Base-by-base conservation (phyloP, 108 stramenopile genomes). In the Skeletonema grethae region DNA sequence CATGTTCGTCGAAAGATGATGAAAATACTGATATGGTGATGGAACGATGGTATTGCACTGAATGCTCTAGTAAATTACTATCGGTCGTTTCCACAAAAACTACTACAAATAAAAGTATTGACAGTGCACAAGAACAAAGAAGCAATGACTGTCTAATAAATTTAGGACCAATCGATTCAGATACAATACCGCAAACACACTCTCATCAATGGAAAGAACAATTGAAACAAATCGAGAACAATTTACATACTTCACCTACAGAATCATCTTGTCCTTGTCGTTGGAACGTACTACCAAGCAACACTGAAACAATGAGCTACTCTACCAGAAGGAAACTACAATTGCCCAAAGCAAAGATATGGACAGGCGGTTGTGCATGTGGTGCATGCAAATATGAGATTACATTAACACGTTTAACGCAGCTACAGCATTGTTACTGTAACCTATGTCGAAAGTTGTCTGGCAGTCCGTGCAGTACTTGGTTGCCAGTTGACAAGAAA, bases 381-480 rank as follows among this genome's bases (percentile, higher is more conserved):
- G 66, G 76, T 39, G 39, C 63, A 16, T 76, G 69, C 35, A 59
- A 35, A 13, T 82, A 76, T 24, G 20, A 77, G 30, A 67, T 82
- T 28, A 10, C 43, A 10, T 29, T 60, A 13, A 46, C 36, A 5
- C 22, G 48, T 57, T 50, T 77, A 2, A 68, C 65, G 4, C 76
- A 82, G 61, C 22, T 82, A 28, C 82, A 82, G 30, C 76, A 82
- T 63, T 82, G 82, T 39, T 82, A 82, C 58, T 82, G 82, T 43
- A 57, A 57, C 18, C 46, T 82, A 6, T 82, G 82, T 61, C 66
- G 82, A 13, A 55, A 73, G 65, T 55, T 77, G 10, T 82, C 76
- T 16, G 82, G 82, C 4, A 43, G 79, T 45, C 63, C 78, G 0
- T 83, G 58, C 60, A 67, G 61, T 53, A 79, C 68, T 45, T 83